These are phyloP conservation scores for Suaeda aralocaspica DNA, from an alignment of 148 eudicot genomes.

Conservation along the genomic window DNA sequence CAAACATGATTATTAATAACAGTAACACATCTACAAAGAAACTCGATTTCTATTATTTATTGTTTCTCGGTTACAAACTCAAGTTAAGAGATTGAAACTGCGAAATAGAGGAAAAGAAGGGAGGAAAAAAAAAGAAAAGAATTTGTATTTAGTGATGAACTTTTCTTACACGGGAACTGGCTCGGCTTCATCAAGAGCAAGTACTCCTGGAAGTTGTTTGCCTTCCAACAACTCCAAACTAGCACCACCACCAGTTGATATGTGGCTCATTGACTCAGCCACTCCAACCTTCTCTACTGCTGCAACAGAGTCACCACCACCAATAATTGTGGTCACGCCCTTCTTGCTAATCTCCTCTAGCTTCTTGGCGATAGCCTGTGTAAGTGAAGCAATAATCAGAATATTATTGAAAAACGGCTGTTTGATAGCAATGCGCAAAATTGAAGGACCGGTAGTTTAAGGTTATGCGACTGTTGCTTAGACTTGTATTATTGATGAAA, in stretches of 20 bases:
- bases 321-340: constrained; percentile 90
- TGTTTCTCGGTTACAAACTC: constrained; percentile 23
- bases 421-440: not conserved
- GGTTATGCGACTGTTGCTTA: not conserved
- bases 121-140: too few relatives aligned
- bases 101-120: not conserved
- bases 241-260: constrained; percentile 96
- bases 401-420: not conserved
- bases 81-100: constrained; percentile 16
- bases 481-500: not conserved
- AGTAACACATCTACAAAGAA: constrained; percentile 21
- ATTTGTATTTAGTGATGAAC: not conserved
- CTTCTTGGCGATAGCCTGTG: constrained; percentile 79
- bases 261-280: constrained; percentile 89
- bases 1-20: constrained; percentile 6
- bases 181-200: constrained; percentile 76
- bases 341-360: constrained; percentile 69
- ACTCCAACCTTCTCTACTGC: constrained; percentile 89
- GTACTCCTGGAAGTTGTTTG: constrained; percentile 81
- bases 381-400: not conserved
- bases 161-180: constrained; percentile 44
- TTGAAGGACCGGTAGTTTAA: not conserved
- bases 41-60: constrained; percentile 7
- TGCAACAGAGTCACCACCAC: constrained; percentile 94
- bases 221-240: constrained; percentile 95